phyloP scores from a whole-genome alignment of 768 basidiomycete species.

The Gloeostereum incarnatum region DNA sequence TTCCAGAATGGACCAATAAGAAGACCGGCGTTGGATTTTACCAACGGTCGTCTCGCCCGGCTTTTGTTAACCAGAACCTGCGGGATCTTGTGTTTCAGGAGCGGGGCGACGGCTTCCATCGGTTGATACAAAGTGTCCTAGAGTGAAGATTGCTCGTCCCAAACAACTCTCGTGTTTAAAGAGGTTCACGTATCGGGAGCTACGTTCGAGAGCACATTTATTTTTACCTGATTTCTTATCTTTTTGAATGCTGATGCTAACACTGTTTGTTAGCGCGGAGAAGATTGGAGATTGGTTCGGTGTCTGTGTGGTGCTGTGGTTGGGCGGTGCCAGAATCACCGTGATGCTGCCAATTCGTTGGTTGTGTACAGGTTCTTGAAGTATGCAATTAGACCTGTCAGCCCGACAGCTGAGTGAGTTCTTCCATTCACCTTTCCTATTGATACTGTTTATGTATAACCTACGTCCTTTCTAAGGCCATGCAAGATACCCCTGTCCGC shows the following conservation, averaged over 20 bases:
- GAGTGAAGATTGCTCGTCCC: constrained; percentile 47
- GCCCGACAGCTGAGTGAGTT: constrained; percentile 53
- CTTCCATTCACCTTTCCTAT: neutral
- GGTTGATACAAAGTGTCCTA: constrained; percentile 98
- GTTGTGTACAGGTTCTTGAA: constrained; percentile 70
- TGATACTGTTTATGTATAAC: constrained; percentile 4
- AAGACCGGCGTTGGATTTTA: constrained; percentile 82
- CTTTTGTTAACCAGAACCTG: constrained; percentile 13
- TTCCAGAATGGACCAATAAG: constrained; percentile 63
- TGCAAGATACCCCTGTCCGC: constrained; percentile 61
- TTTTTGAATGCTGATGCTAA: constrained; percentile 9
- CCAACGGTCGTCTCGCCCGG: constrained; percentile 46
- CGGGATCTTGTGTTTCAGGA: constrained; percentile 7
- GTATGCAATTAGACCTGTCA: constrained; percentile 71
- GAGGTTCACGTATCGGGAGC: constrained; percentile 72
- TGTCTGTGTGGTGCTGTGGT: constrained; percentile 82
- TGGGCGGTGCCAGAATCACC: constrained; percentile 58
- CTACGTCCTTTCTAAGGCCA: no score
- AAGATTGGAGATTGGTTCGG: constrained; percentile 55
- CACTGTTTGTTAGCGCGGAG: constrained; percentile 32
- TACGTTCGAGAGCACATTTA: constrained; percentile 80
- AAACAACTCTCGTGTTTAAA: constrained; percentile 83
- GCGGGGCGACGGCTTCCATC: constrained; percentile 26
- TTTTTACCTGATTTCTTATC: constrained; percentile 6
- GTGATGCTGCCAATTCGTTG: constrained; percentile 16